A percentile compares a stretch with the other conserved stretches of the same genome.
Evolutionary conservation across 148 eudicot genomes (phyloP).

Genomic region (Rhododendron mucronatum): DNA sequence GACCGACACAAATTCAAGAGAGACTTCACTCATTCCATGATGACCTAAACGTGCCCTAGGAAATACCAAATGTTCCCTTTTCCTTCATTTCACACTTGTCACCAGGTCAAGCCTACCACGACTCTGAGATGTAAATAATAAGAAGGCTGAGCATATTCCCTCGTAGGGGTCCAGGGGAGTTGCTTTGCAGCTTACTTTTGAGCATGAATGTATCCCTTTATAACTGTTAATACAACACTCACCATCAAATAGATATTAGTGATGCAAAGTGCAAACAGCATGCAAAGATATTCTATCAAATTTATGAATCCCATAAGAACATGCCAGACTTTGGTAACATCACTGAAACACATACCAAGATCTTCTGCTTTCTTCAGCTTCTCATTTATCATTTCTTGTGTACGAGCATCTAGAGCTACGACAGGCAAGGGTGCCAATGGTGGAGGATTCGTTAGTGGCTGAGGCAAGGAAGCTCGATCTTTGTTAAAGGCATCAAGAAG

Average conservation of each 20-base stretch:
- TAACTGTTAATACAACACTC: no score
- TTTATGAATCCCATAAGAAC: neutral
- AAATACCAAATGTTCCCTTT: no score
- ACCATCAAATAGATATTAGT: no score
- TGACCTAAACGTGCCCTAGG: no score
- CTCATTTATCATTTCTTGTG: conserved; percentile 93
- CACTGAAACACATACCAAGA: conserved; percentile 46
- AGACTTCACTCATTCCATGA: no score
- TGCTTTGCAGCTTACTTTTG: neutral
- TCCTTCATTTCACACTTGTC: neutral
- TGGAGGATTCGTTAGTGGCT: conserved; percentile 73
- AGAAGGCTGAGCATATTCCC: neutral
- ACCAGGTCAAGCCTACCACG: neutral
- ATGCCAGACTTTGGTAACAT: neutral
- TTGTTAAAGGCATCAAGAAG: conserved; percentile 93
- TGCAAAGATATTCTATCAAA: neutral
- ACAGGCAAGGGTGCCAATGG: conserved; percentile 61
- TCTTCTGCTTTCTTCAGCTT: conserved; percentile 96
- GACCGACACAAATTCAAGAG: no score
- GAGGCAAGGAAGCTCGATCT: conserved; percentile 88
- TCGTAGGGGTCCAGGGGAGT: neutral
- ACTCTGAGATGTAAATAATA: neutral
- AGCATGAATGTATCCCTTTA: neutral
- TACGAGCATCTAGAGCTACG: conserved; percentile 77
- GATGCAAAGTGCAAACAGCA: neutral